Base-by-base conservation (phyloP, 1,284 basidiomycete species). In the Vanrija humicola region DNA sequence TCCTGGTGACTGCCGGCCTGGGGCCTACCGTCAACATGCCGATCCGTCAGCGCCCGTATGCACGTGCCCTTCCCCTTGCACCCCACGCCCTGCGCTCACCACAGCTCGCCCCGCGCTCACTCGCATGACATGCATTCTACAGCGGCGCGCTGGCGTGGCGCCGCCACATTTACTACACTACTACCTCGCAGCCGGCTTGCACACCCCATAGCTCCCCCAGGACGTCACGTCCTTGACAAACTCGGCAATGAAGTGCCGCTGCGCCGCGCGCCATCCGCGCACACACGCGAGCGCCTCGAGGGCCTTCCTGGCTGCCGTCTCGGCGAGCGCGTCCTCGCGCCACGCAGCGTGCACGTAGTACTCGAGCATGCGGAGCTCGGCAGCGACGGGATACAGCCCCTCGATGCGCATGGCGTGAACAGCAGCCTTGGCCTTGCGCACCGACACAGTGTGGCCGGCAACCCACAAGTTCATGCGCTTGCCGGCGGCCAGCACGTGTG, bases 301-400 rank as follows among this genome's bases (percentile, higher is more conserved):
- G 7, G 49, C 40, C 10, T 29, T 14, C 18, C 14, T 40, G 2
- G 49, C 49, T 14, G 26, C 49, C 1, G 3, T n/a, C 28, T 44
- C 43, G 1, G 49, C 49, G 12, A 8, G 19, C 40, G 19, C 15
- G 16, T 45, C 29, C 43, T 21, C 23, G 42, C 23, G 16, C 50
- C 50, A 51, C 4, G 34, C 43, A 9, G 50, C 50, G 21, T 38
- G 29, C 7, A 45, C 43, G 38, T 51, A 51, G 19, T 45, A 51
- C 23, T 18, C 3, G 16, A 26, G 12, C 5, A 19, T 9, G 43
- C 21, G 45, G 5, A 51, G 18, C 14, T 51, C 50, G n/a, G 45
- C n/a, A 19, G 38, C 43, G 9, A 19, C 21, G 15, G 6, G 3
- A 6, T 25, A 42, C 5, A 51, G 43, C 8, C 23, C 10, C 18